Evolutionary conservation across 768 basidiomycete species (phyloP).

Genomic region (Austroboletus eburneus): DNA sequence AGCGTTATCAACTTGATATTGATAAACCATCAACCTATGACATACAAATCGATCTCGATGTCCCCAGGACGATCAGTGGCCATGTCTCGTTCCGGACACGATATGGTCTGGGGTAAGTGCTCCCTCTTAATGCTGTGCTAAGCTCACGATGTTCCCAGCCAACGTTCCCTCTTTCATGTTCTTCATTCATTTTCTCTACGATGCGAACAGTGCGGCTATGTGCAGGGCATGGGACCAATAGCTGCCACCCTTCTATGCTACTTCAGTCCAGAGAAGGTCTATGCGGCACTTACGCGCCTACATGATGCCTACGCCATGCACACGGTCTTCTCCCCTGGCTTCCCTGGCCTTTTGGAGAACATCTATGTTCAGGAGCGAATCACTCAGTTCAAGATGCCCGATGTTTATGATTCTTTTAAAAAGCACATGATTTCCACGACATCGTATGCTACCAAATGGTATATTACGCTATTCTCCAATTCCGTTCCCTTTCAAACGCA

Average conservation of each 20-base stretch:
- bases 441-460: slow-evolving; percentile 98
- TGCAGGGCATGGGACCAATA: slow-evolving; percentile 98
- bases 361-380: slow-evolving; percentile 94
- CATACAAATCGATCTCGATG: slow-evolving; percentile 96
- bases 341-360: slow-evolving; percentile 92
- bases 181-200: slow-evolving; percentile 85
- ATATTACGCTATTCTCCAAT: slow-evolving; percentile 95
- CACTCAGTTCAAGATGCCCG: slow-evolving; percentile 84
- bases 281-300: slow-evolving; percentile 78
- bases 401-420: slow-evolving; percentile 80
- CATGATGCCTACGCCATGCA: slow-evolving; percentile 90
- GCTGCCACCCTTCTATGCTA: slow-evolving; percentile 94
- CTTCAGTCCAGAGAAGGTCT: slow-evolving; percentile 85
- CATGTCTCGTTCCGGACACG: slow-evolving; percentile 93
- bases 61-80: slow-evolving; percentile 92
- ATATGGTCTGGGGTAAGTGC: slow-evolving; percentile 89
- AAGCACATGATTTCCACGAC: slow-evolving; percentile 90
- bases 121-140: not conserved
- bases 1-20: slow-evolving; percentile 57
- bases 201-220: slow-evolving; percentile 89
- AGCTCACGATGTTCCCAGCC: slow-evolving; percentile 43
- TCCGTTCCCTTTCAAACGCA: slow-evolving; percentile 95
- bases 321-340: slow-evolving; percentile 85
- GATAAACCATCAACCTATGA: slow-evolving; percentile 87
- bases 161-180: slow-evolving; percentile 93